phyloP scores from a whole-genome alignment of 1,139 yeast genomes.

The Williopsis jadinii region DNA sequence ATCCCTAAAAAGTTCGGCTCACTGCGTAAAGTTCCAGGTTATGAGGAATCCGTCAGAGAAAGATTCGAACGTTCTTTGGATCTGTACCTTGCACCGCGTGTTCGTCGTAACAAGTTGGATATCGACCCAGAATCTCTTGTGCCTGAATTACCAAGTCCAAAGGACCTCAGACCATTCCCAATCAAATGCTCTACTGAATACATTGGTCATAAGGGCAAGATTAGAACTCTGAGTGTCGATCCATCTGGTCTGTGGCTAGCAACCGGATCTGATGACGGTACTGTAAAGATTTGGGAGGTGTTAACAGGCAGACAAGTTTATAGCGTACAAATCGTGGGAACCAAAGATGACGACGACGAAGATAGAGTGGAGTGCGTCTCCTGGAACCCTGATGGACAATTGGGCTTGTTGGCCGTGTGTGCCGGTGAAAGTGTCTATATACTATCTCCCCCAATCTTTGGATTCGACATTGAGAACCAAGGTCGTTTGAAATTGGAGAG shows the following conservation, averaged over 20 bases:
- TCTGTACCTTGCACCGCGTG: slow-evolving; percentile 92
- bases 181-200: slow-evolving; percentile 79
- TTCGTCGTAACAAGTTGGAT: slow-evolving; percentile 81
- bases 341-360: slow-evolving; percentile 31
- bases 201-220: slow-evolving; percentile 76
- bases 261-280: slow-evolving; percentile 96
- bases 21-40: slow-evolving; percentile 90
- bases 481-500: slow-evolving; percentile 76
- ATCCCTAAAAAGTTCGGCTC: slow-evolving; percentile 78
- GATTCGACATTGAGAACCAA: slow-evolving; percentile 76
- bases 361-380: slow-evolving; percentile 78
- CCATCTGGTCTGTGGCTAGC: slow-evolving; percentile 94
- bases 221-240: slow-evolving; percentile 78
- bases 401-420: slow-evolving; percentile 75
- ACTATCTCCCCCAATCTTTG: slow-evolving; percentile 85
- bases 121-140: slow-evolving; percentile 94
- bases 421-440: slow-evolving; percentile 78
- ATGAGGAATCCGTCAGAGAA: slow-evolving; percentile 78
- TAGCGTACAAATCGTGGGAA: slow-evolving; percentile 40
- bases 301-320: slow-evolving; percentile 91
- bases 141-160: slow-evolving; percentile 95
- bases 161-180: slow-evolving; percentile 98
- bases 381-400: slow-evolving; percentile 80
- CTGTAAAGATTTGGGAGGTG: slow-evolving; percentile 94
- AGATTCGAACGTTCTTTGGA: slow-evolving; percentile 92